Percentiles rank a stretch among this genome's conserved stretches.
phyloP scores from a whole-genome alignment of 441 rosid genomes.

The Gossypium davidsonii region DNA sequence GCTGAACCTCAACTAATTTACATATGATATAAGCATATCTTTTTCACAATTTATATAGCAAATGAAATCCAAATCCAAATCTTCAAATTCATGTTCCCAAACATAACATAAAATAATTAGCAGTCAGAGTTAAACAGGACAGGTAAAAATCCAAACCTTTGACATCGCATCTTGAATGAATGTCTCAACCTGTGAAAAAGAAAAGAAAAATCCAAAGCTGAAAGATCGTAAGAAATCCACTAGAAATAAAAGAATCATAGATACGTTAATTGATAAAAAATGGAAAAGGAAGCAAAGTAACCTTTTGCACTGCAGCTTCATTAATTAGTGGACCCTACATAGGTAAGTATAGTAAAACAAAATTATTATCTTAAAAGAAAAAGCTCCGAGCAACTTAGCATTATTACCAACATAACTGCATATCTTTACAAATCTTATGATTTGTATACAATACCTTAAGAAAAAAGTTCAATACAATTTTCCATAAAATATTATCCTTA shows the following conservation, averaged over 20 bases:
- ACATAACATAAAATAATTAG: no score
- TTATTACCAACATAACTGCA: neutral
- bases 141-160: slow-evolving; percentile 50
- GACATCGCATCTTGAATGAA: slow-evolving; percentile 77
- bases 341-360: slow-evolving; percentile 11
- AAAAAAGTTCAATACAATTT: neutral
- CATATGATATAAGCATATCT: no score
- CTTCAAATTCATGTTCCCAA: no score
- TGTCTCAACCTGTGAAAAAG: slow-evolving; percentile 10
- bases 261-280: neutral
- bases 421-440: neutral
- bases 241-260: neutral
- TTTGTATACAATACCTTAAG: neutral
- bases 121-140: neutral
- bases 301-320: slow-evolving; percentile 90
- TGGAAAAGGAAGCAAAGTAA: slow-evolving; percentile 23
- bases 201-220: slow-evolving; percentile 8
- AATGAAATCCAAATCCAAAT: no score
- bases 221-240: slow-evolving; percentile 9
- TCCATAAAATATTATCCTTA: neutral
- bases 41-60: no score
- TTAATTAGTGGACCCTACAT: slow-evolving; percentile 93
- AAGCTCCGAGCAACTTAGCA: neutral
- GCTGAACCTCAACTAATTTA: no score
- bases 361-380: slow-evolving; percentile 5